Base-by-base conservation (phyloP, 805 yeast genomes). In the Wickerhamomyces queroliae region DNA sequence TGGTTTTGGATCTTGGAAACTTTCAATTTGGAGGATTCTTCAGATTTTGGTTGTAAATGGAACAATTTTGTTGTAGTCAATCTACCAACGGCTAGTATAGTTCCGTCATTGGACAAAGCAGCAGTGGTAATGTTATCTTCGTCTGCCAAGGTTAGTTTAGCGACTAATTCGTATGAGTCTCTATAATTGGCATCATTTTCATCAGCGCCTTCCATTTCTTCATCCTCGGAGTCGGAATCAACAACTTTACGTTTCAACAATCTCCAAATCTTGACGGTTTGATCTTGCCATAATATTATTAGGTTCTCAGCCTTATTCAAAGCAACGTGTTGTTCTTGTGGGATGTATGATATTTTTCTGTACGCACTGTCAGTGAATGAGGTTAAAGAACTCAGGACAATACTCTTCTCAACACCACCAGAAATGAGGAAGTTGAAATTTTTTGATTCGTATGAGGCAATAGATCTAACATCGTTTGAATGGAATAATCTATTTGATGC, bases 91-190 rank as follows among this genome's bases (percentile, higher is more conserved):
- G 81, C 83, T 38, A 93, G 61, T 21, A 78, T 67, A 25, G 75
- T 65, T 2, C 85, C 90, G 47, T 77, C 78, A 18, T 72, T 70
- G 16, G 88, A 82, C 30, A 90, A 56, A 9, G 78, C 69, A 43
- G 83, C 87, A 26, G 73, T 63, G 1, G 88, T 66, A 36, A 93
- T 81, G 61, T 84, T 84, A 46, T 88, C 96, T 24, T 85, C 95
- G 46, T 83, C 93, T 35, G 77, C 69, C 42, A 83, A 63, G 3
- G 74, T 65, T 51, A 86, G 55, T 61, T 85, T 85, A 38, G 84
- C 69, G 2, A 84, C 78, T 42, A 89, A 59, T 42, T 73, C 75
- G 53, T 73, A 78, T 15, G 72, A 66, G 34, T 61, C 62, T 19
- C 43, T 59, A 16, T 50, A 57, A 13, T 53, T 54, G 13, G 40